phyloP scores from a whole-genome alignment of 331 rosid species.

The Quercus tomentella region DNA sequence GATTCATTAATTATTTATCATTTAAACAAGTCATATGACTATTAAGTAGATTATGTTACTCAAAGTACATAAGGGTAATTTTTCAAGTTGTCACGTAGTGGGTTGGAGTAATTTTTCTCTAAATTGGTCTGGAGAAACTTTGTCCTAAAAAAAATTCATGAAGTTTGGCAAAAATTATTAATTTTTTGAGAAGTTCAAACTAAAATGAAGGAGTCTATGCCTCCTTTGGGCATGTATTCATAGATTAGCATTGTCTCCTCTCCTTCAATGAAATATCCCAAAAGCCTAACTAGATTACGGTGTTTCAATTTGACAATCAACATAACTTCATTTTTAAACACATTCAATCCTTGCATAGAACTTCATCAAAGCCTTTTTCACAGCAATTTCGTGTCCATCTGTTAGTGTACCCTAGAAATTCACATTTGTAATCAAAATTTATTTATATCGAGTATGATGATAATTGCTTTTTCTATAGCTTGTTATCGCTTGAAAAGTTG shows the following conservation, averaged over 20 bases:
- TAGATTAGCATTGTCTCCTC: constrained; percentile 26
- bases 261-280: constrained; percentile 15
- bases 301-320: neutral
- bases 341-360: neutral
- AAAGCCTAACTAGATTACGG: constrained; percentile 15
- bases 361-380: neutral
- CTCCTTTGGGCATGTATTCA: constrained; percentile 1
- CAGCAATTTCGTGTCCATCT: constrained; percentile 21
- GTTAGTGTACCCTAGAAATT: constrained; percentile 23
- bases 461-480: neutral
- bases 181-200: neutral
- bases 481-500: constrained; percentile 29
- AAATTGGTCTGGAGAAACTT: too few relatives aligned
- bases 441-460: too few relatives aligned
- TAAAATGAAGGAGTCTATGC: constrained; percentile 31
- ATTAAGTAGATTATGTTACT: too few relatives aligned
- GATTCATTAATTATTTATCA: too few relatives aligned
- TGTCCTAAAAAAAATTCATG: neutral
- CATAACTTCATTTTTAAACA: neutral
- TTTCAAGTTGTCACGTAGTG: too few relatives aligned
- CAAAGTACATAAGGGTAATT: too few relatives aligned
- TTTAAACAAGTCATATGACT: too few relatives aligned
- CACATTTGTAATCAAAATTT: neutral
- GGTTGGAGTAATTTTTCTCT: too few relatives aligned
- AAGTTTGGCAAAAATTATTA: too few relatives aligned